phyloP scores from a whole-genome alignment of 78 protist species.

The Dictyostelium citrinum region DNA sequence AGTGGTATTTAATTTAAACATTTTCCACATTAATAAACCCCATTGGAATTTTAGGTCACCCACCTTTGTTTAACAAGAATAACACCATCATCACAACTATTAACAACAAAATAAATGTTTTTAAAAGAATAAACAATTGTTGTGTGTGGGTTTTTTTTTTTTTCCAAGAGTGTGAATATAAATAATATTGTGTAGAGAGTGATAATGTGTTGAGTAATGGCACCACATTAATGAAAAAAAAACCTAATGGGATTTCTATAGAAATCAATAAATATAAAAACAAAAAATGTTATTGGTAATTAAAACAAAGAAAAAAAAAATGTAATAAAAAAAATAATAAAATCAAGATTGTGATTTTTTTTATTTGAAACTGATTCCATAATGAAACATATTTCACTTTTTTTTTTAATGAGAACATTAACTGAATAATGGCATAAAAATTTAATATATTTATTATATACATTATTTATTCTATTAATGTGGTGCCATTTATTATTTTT shows the following conservation, averaged over 20 bases:
- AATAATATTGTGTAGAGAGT: neutral
- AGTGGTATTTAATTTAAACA: neutral
- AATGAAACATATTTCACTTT: neutral
- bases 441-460: too few species aligned
- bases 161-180: neutral
- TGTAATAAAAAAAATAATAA: neutral
- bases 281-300: neutral
- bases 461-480: too few species aligned
- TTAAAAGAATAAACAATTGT: neutral
- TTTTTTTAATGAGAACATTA: neutral
- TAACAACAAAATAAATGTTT: neutral
- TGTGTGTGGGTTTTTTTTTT: too few species aligned
- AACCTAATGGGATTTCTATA: neutral
- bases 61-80: neutral
- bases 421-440: neutral
- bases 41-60: neutral
- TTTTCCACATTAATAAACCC: neutral
- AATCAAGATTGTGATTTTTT: neutral
- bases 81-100: conserved; percentile 4
- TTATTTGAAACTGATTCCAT: neutral
- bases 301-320: neutral
- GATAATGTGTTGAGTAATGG: neutral
- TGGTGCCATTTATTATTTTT: too few species aligned
- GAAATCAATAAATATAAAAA: neutral
- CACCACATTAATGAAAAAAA: neutral